These are phyloP conservation scores for Pichia phayaonensis DNA, from an alignment of 805 yeast genomes.

Conservation along the genomic window DNA sequence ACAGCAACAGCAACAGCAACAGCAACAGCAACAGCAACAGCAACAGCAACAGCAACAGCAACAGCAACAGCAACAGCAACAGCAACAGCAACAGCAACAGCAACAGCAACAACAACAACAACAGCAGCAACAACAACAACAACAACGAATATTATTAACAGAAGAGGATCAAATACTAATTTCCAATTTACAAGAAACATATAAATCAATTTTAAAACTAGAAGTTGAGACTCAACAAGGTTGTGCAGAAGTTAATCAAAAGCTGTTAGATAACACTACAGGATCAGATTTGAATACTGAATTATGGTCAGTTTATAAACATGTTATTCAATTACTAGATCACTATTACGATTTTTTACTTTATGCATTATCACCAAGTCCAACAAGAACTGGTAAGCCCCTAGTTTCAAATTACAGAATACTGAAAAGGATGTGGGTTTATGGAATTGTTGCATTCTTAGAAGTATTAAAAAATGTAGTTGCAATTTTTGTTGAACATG, in stretches of 20 bases:
- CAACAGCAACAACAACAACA: slow-evolving; percentile 8
- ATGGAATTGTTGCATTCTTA: slow-evolving; percentile 73
- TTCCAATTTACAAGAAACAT: slow-evolving; percentile 65
- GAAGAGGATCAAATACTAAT: slow-evolving; percentile 62
- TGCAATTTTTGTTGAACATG: slow-evolving; percentile 64
- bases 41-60: no score
- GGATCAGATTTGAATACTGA: slow-evolving; percentile 48
- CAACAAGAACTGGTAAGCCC: slow-evolving; percentile 68
- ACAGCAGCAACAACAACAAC: not conserved
- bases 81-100: slow-evolving; percentile 8
- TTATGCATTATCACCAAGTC: slow-evolving; percentile 58
- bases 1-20: no score
- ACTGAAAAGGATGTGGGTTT: slow-evolving; percentile 77
- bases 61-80: slow-evolving; percentile 7
- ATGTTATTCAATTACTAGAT: slow-evolving; percentile 57
- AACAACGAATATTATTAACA: slow-evolving; percentile 26
- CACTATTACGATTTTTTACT: slow-evolving; percentile 66
- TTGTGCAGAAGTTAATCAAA: slow-evolving; percentile 50
- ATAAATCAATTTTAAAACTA: slow-evolving; percentile 56
- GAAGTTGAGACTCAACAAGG: slow-evolving; percentile 66
- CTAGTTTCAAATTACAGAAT: slow-evolving; percentile 71
- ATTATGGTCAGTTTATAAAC: slow-evolving; percentile 65
- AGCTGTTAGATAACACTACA: slow-evolving; percentile 40
- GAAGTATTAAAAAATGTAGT: slow-evolving; percentile 71
- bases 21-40: no score